phyloP scores from a whole-genome alignment of 139 green algal genomes.

The Eudorina sp. region DNA sequence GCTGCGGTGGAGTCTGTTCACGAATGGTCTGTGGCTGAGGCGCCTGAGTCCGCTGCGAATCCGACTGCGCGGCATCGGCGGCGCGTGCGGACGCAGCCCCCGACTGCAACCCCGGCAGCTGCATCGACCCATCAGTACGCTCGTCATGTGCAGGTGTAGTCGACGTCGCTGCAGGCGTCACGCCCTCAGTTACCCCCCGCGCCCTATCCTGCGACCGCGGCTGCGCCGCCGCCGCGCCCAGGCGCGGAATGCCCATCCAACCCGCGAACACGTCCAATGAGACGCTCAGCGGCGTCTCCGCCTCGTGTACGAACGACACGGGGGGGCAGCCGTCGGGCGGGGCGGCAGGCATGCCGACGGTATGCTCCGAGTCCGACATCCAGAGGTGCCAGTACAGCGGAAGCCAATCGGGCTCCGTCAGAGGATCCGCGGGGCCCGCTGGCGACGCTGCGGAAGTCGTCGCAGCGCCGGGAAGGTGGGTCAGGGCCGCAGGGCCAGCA shows the following conservation, averaged over 20 bases:
- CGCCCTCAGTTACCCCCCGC: background rate
- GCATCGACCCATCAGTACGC: too few species aligned
- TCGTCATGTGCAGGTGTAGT: too few species aligned
- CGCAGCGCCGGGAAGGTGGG: too few species aligned
- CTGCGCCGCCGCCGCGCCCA: background rate
- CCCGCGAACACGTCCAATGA: slow-evolving; percentile 31
- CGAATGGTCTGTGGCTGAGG: background rate
- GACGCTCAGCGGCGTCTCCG: slow-evolving; percentile 21
- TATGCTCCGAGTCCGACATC: slow-evolving; percentile 21
- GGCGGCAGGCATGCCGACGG: slow-evolving; percentile 6
- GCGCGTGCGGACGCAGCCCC: too few species aligned
- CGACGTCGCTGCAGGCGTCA: too few species aligned
- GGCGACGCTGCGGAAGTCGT: background rate
- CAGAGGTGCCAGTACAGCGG: slow-evolving; percentile 46
- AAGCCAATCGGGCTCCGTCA: slow-evolving; percentile 35
- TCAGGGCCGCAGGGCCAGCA: too few species aligned
- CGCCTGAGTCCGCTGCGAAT: background rate
- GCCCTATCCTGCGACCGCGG: background rate
- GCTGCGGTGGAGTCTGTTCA: background rate
- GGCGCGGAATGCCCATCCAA: slow-evolving; percentile 27
- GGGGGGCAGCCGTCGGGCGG: slow-evolving; percentile 42
- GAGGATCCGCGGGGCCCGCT: background rate
- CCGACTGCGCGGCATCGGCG: background rate
- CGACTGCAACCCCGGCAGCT: too few species aligned
- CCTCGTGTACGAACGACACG: slow-evolving; percentile 39